These are phyloP conservation scores for Arabidopsis thaliana DNA, from an alignment of 345 rosid genomes.

Conservation along the genomic window TAIR10.1 NC_003070.9:7751001-7751500, in stretches of 20 bases:
- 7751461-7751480: neutral
- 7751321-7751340: conserved; percentile 97
- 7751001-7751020: neutral
- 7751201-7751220: neutral
- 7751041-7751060: neutral
- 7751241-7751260: conserved; percentile 76
- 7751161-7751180: conserved; percentile 26
- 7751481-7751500: conserved; percentile 63
- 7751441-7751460: neutral
- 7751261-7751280: conserved; percentile 80
- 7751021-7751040: neutral
- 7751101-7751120: conserved; percentile 17
- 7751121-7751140: conserved; percentile 6
- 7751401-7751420: neutral
- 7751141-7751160: conserved; percentile 2
- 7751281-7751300: conserved; percentile 80
- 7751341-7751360: conserved; percentile 86
- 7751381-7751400: conserved; percentile 47
- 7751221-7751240: conserved; percentile 38
- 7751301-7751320: conserved; percentile 91
- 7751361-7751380: conserved; percentile 94
- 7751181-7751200: conserved; percentile 27
- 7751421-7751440: conserved; percentile 1
- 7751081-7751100: neutral
- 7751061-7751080: conserved; percentile 16